Evolutionary conservation across 2,329 filamentous ascomycete species (phyloP), one percentile per base, ranked within the genome.

Genomic region (Ophiocordyceps sinensis): DNA sequence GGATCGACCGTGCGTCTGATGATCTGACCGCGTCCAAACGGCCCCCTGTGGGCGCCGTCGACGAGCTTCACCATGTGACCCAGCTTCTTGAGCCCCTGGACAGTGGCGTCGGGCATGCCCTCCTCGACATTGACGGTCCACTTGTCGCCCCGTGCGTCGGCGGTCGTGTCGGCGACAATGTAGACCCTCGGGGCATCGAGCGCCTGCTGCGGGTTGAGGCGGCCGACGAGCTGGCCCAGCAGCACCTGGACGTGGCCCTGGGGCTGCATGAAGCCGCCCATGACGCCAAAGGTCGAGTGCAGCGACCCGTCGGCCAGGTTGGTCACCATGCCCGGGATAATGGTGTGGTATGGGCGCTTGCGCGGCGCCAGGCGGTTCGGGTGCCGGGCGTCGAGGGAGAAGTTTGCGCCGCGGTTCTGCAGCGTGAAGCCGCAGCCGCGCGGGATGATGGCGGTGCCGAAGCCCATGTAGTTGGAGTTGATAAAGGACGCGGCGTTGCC

Each of bases 181-280:
- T 87, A 95, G 48, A 96, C 73, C n/a, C 91, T 71, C 14, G 91
- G 89, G 4, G 89, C 82, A 55, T 98, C 91, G 0, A 96, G 71
- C 3, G 89, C 87, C 44, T 85, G 78, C 61, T 98, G 91, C 1
- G 88, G 87, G 47, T 80, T 82, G 41, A 86, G 69, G 2, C 79
- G 77, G 51, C 88, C 94, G 0, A 87, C 76, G 0, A 94, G 63
- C 73, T 94, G 88, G 49, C 93, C 94, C 2, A 96, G 68, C 10
- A 98, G 64, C 1, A 94, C 87, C 61, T 96, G 91, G 0, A 96
- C 80, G 45, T 96, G 91, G 19, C 89, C 91, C 61, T 96, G 91
- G 0, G 91, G 91, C 64, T 98, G 91, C 84, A 96, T 96, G 63
- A 93, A 96, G 3, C 87, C 89, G 40, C 91, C 91, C 91, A 96